phyloP scores from a whole-genome alignment of 208 protist species.

The Leishmania major region DNA sequence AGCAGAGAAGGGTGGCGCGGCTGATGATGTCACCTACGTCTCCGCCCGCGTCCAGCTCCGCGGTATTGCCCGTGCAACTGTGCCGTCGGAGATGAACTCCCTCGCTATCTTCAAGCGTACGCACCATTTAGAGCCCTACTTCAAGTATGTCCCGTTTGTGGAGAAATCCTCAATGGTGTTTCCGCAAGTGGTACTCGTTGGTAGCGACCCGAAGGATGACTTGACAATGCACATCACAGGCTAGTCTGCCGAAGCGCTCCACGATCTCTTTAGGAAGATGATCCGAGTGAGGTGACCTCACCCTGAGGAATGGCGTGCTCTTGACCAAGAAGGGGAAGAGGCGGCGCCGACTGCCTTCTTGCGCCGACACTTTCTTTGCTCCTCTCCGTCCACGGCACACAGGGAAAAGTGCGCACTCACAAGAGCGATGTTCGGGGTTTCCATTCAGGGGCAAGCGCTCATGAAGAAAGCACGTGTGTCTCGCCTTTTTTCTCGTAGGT shows the following conservation, averaged over 20 bases:
- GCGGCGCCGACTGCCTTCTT: not conserved
- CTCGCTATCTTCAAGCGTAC: slow-evolving; percentile 19
- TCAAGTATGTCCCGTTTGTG: slow-evolving; percentile 14
- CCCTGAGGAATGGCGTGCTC: not conserved
- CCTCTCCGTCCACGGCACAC: too few species aligned
- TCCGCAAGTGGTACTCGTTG: slow-evolving; percentile 31
- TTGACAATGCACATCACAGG: slow-evolving; percentile 30
- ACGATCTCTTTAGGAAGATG: slow-evolving; percentile 43
- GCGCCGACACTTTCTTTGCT: not conserved
- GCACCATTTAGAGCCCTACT: slow-evolving; percentile 23
- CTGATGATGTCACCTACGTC: not conserved
- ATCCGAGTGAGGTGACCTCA: slow-evolving; percentile 9
- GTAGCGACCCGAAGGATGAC: slow-evolving; percentile 10
- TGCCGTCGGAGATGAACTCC: not conserved
- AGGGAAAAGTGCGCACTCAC: not conserved
- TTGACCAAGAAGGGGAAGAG: not conserved
- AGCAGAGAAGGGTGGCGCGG: not conserved
- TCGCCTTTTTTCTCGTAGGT: not conserved
- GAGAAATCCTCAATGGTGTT: slow-evolving; percentile 5
- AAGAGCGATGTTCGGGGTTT: not conserved
- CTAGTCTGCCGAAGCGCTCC: slow-evolving; percentile 38
- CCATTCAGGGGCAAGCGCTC: too few species aligned
- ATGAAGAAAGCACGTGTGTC: not conserved
- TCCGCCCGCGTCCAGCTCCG: slow-evolving; percentile 19
- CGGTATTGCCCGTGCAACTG: not conserved